Percentiles rank a stretch among this genome's conserved stretches.
Evolutionary conservation across 2,329 filamentous ascomycete genomes (phyloP).

Genomic region (Aspergillus floridensis): DNA sequence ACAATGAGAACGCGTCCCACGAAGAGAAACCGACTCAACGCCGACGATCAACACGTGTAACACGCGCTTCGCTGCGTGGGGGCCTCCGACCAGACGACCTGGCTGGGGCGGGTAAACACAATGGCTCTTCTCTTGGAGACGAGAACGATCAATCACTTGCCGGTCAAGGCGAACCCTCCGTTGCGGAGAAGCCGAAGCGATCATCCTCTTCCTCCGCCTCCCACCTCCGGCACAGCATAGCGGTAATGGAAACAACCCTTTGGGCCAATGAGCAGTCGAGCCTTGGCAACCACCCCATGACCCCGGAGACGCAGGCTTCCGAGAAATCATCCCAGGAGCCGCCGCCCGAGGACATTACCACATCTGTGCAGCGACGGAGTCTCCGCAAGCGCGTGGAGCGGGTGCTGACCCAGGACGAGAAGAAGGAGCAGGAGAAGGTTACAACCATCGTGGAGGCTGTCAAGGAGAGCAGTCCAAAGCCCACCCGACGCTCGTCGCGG

Average conservation of each 20-base stretch:
- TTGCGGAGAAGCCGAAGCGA: slow-evolving; percentile 30
- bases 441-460: slow-evolving; percentile 16
- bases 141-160: slow-evolving; percentile 28
- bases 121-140: slow-evolving; percentile 20
- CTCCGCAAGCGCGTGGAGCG: slow-evolving; percentile 33
- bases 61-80: slow-evolving; percentile 39
- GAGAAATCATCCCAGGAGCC: slow-evolving; percentile 32
- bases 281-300: slow-evolving; percentile 26
- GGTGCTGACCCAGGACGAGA: slow-evolving; percentile 26
- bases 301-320: slow-evolving; percentile 35
- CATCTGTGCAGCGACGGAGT: slow-evolving; percentile 30
- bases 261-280: slow-evolving; percentile 26
- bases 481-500: slow-evolving; percentile 44
- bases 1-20: slow-evolving; percentile 35
- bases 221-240: slow-evolving; percentile 41
- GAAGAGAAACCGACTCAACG: slow-evolving; percentile 34
- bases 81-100: slow-evolving; percentile 28
- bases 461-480: slow-evolving; percentile 27
- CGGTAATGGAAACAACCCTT: slow-evolving; percentile 38
- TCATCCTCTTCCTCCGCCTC: slow-evolving; percentile 29
- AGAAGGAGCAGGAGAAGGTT: slow-evolving; percentile 22
- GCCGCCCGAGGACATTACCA: slow-evolving; percentile 21
- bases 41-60: slow-evolving; percentile 39
- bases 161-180: slow-evolving; percentile 40
- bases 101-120: slow-evolving; percentile 23